phyloP scores from a whole-genome alignment of 2,329 filamentous ascomycete species.

The Graphium sp. region DNA sequence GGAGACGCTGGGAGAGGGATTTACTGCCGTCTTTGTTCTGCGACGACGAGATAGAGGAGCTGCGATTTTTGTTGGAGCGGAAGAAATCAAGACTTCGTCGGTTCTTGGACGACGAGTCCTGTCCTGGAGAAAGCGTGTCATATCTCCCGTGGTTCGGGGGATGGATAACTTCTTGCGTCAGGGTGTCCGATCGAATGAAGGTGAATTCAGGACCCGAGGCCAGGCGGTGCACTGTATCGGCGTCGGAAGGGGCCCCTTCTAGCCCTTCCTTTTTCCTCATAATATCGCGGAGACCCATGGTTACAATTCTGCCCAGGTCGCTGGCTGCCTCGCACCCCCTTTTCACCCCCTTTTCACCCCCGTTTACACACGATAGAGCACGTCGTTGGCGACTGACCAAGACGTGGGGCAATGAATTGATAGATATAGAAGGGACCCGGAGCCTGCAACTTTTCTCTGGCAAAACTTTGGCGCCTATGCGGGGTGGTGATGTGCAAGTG shows the following conservation, averaged over 20 bases:
- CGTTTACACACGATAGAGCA: too few relatives aligned
- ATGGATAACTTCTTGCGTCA: conserved; percentile 60
- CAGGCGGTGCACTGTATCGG: conserved; percentile 18
- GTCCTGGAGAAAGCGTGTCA: conserved; percentile 11
- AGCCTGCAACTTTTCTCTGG: too few relatives aligned
- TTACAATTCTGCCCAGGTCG: conserved; percentile 8
- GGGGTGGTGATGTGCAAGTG: too few relatives aligned
- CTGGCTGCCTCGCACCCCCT: too few relatives aligned
- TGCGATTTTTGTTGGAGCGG: conserved; percentile 26
- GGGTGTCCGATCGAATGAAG: conserved; percentile 72
- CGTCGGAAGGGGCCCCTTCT: conserved; percentile 15
- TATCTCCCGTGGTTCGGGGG: conserved; percentile 31
- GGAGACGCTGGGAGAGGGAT: conserved; percentile 56
- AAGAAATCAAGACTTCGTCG: conserved; percentile 29
- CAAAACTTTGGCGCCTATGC: too few relatives aligned
- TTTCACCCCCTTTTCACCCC: too few relatives aligned
- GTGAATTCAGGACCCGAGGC: conserved; percentile 48
- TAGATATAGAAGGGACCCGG: too few relatives aligned
- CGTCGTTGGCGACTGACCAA: too few relatives aligned
- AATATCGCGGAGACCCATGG: conserved; percentile 34
- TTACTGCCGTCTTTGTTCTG: conserved; percentile 16
- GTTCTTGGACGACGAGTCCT: too few relatives aligned
- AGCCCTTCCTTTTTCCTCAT: conserved; percentile 35
- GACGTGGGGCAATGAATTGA: too few relatives aligned
- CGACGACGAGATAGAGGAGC: conserved; percentile 24